Percentiles rank a stretch among this genome's conserved stretches.
Evolutionary conservation across 148 eudicot genomes (phyloP).

Genomic region (Tetragonia tetragonoides): DNA sequence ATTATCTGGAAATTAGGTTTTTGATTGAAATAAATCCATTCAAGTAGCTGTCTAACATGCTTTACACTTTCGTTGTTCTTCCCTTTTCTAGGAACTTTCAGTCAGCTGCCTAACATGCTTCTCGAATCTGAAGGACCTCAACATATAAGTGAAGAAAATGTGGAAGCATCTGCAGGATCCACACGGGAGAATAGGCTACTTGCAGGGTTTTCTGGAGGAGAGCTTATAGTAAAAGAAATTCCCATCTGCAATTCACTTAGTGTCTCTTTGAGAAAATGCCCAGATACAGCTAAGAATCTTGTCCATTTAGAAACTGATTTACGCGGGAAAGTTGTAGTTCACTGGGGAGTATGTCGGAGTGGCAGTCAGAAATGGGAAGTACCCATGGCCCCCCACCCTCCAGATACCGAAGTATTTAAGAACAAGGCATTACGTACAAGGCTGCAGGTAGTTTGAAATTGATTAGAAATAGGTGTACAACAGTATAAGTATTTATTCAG

Average conservation of each 20-base stretch:
- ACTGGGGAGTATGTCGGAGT: slow-evolving; percentile 84
- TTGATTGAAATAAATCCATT: not conserved
- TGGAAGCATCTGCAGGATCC: slow-evolving; percentile 31
- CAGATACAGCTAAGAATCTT: slow-evolving; percentile 54
- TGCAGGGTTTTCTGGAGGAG: slow-evolving; percentile 71
- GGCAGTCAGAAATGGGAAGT: slow-evolving; percentile 63
- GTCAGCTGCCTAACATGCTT: slow-evolving; percentile 53
- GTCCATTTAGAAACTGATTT: slow-evolving; percentile 75
- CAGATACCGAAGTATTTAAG: slow-evolving; percentile 66
- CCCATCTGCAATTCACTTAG: slow-evolving; percentile 41
- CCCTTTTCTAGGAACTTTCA: slow-evolving; percentile 46
- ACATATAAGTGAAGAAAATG: slow-evolving; percentile 32
- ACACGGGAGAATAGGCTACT: slow-evolving; percentile 37
- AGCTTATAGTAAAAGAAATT: slow-evolving; percentile 55
- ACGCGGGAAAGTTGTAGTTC: slow-evolving; percentile 71
- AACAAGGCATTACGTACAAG: slow-evolving; percentile 79
- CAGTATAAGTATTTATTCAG: not conserved
- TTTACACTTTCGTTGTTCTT: slow-evolving; percentile 16
- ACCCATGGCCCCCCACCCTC: slow-evolving; percentile 73
- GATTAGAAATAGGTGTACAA: not conserved
- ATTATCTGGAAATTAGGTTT: not conserved
- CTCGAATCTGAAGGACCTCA: slow-evolving; percentile 43
- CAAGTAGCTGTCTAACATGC: not conserved
- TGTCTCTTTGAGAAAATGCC: slow-evolving; percentile 55
- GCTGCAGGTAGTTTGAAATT: slow-evolving; percentile 55